These are phyloP conservation scores for Aspergillaceae sp. DNA, from an alignment of 2,329 filamentous ascomycete species.

Conservation along the genomic window DNA sequence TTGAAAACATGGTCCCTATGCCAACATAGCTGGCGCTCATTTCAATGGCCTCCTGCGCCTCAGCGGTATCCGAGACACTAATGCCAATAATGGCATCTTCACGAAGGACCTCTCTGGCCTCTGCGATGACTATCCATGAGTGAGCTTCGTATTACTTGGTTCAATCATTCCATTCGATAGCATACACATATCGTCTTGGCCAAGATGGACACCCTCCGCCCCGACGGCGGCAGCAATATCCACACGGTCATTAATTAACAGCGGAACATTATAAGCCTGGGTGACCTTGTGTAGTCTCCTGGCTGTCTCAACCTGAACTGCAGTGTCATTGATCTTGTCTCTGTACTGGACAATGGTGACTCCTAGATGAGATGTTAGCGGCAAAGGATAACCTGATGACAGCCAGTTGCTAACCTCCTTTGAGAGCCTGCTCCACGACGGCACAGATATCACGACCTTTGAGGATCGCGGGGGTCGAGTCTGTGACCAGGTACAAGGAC, in stretches of 20 bases:
- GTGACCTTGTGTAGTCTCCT: constrained; percentile 64
- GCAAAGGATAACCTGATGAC: background rate
- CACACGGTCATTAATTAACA: constrained; percentile 87
- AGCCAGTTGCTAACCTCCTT: constrained; percentile 50
- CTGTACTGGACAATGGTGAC: constrained; percentile 83
- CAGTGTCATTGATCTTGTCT: constrained; percentile 75
- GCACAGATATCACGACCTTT: constrained; percentile 59
- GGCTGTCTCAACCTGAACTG: constrained; percentile 60
- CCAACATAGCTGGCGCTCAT: constrained; percentile 85
- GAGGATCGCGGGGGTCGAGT: constrained; percentile 80
- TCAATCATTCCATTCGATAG: background rate
- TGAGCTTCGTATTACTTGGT: background rate
- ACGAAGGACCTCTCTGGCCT: constrained; percentile 66
- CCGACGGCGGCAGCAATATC: constrained; percentile 79
- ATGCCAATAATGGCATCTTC: constrained; percentile 76
- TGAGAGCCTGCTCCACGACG: constrained; percentile 66
- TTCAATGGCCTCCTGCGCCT: constrained; percentile 63
- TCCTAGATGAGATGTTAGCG: constrained; percentile 33
- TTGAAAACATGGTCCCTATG: constrained; percentile 82
- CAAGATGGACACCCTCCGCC: constrained; percentile 88
- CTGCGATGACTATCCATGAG: constrained; percentile 43
- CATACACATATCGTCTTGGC: constrained; percentile 83
- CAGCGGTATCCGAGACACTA: constrained; percentile 65
- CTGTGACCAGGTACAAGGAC: constrained; percentile 82
- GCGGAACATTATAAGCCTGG: constrained; percentile 57